These are phyloP conservation scores for Erysimum cheiranthoides DNA, from an alignment of 345 rosid genomes.

Conservation along the genomic window DNA sequence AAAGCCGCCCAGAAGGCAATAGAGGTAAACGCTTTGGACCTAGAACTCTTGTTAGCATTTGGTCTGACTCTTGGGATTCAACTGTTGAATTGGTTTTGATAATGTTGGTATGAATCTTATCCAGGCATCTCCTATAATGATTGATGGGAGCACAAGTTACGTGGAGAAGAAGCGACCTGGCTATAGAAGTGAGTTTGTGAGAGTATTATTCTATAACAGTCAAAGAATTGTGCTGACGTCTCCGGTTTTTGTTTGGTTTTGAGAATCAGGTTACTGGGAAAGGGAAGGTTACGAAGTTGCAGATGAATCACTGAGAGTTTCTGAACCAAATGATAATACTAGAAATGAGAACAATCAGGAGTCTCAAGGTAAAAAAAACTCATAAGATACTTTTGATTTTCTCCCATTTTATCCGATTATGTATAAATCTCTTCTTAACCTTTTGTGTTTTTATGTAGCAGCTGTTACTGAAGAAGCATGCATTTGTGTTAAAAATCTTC, in stretches of 20 bases:
- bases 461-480: too few relatives aligned
- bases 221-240: not conserved
- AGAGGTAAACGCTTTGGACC: slow-evolving; percentile 63
- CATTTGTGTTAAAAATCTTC: not conserved
- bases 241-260: slow-evolving; percentile 3
- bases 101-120: slow-evolving; percentile 23
- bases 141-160: slow-evolving; percentile 55
- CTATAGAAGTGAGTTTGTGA: not conserved
- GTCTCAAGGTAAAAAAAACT: too few relatives aligned
- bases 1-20: slow-evolving; percentile 75
- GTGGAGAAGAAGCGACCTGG: slow-evolving; percentile 59
- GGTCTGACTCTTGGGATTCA: not conserved
- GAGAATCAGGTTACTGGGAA: slow-evolving; percentile 39
- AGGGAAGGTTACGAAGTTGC: not conserved
- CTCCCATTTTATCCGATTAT: too few relatives aligned
- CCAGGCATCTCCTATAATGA: slow-evolving; percentile 75
- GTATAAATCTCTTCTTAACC: too few relatives aligned
- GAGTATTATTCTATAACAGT: not conserved
- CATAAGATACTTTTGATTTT: not conserved
- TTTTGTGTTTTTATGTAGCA: too few relatives aligned
- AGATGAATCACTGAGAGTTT: too few relatives aligned
- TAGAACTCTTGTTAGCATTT: too few relatives aligned
- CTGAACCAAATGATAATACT: too few relatives aligned
- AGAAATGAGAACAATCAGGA: not conserved
- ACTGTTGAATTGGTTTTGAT: not conserved